phyloP scores from a whole-genome alignment of 75 land plant species.

The Larix kaempferi region DNA sequence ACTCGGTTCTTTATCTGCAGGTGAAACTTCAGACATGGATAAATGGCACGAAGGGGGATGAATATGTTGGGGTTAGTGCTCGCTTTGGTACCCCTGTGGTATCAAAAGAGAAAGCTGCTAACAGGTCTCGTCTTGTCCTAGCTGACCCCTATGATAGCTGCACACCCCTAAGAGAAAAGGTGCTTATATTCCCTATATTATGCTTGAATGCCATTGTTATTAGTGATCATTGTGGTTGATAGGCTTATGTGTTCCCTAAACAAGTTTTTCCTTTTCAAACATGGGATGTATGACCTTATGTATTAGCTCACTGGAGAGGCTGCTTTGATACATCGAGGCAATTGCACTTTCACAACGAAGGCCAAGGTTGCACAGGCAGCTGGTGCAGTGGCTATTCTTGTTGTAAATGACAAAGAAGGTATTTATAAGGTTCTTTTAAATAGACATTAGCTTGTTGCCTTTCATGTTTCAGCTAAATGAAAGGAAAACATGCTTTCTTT shows the following conservation, averaged over 20 bases:
- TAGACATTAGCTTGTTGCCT: too few relatives aligned
- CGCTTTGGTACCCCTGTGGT: conserved; percentile 75
- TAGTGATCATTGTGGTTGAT: background rate
- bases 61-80: conserved; percentile 88
- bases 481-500: too few relatives aligned
- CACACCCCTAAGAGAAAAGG: conserved; percentile 41
- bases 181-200: conserved; percentile 8
- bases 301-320: conserved; percentile 50
- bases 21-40: conserved; percentile 81
- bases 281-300: background rate
- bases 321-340: conserved; percentile 67
- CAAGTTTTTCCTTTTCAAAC: background rate
- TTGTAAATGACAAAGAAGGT: conserved; percentile 93
- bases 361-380: conserved; percentile 78
- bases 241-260: background rate
- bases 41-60: conserved; percentile 33
- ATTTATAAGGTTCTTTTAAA: background rate
- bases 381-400: conserved; percentile 72
- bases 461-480: too few relatives aligned
- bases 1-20: conserved; percentile 24
- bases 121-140: conserved; percentile 40
- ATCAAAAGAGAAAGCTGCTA: conserved; percentile 72
- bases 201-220: background rate
- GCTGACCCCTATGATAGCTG: conserved; percentile 73
- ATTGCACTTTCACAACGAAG: conserved; percentile 81